Percentiles rank a stretch among this genome's conserved stretches.
Evolutionary conservation across 306 rosid species (phyloP).

Genomic region (Phaseolus lunatus): DNA sequence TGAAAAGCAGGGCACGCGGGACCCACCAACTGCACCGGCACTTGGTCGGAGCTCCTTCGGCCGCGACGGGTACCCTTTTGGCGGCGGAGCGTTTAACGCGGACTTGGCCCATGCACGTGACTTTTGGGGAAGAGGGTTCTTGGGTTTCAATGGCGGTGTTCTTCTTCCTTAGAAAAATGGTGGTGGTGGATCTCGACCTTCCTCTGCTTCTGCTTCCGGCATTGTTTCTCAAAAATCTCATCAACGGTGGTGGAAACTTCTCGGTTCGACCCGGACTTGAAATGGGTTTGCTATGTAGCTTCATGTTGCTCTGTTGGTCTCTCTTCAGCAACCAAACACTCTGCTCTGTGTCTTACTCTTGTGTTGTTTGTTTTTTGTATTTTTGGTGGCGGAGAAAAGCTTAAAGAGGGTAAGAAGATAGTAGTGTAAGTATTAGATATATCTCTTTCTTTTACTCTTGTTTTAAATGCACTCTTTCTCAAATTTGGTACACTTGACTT

Average conservation of each 20-base stretch:
- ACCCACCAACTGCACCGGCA: conserved; percentile 55
- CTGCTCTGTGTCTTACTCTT: conserved; percentile 4
- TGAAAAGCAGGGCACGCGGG: conserved; percentile 53
- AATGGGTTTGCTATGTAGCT: conserved; percentile 66
- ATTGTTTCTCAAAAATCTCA: conserved; percentile 81
- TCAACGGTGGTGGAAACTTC: conserved; percentile 90
- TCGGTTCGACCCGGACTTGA: conserved; percentile 86
- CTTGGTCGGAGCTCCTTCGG: conserved; percentile 23
- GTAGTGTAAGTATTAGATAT: not conserved
- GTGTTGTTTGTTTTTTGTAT: conserved; percentile 16
- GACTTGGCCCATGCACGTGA: conserved; percentile 97
- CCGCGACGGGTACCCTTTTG: not conserved
- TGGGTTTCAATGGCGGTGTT: conserved; percentile 69
- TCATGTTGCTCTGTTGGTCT: conserved; percentile 49
- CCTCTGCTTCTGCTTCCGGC: conserved; percentile 79
- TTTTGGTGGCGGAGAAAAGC: conserved; percentile 27
- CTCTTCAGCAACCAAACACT: not conserved
- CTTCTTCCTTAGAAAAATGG: conserved; percentile 77
- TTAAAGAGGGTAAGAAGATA: conserved; percentile 13
- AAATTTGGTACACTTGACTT: conserved; percentile 43
- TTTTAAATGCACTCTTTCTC: conserved; percentile 5
- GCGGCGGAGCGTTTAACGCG: conserved; percentile 62
- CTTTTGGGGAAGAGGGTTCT: conserved; percentile 95
- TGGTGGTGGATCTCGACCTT: conserved; percentile 64
- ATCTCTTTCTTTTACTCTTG: not conserved